Conservation (phyloP, 176 grass and related monocot genomes). For the Melocanna baccifera region DNA sequence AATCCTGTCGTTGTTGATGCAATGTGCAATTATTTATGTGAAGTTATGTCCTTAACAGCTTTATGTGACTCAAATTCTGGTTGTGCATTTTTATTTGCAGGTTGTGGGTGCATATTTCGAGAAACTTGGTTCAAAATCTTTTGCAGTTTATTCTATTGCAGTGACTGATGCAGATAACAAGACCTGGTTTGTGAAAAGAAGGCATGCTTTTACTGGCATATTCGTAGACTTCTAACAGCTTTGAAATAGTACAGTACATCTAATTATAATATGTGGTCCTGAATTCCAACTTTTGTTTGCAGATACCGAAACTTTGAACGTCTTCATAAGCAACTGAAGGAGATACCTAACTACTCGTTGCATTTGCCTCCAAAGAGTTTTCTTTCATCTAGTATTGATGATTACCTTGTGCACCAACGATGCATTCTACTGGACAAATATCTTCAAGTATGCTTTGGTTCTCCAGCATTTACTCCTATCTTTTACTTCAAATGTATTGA, state of each 20-base stretch:
- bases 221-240: conserved; percentile 28
- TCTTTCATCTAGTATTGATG: conserved; percentile 95
- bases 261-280: conserved; percentile 24
- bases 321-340: conserved; percentile 83
- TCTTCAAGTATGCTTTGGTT: conserved; percentile 67
- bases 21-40: conserved; percentile 8
- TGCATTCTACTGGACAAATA: conserved; percentile 98
- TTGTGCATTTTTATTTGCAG: conserved; percentile 46
- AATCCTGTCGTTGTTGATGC: neutral
- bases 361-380: conserved; percentile 97
- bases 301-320: conserved; percentile 99
- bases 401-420: conserved; percentile 94
- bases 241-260: conserved; percentile 6
- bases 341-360: conserved; percentile 96
- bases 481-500: conserved; percentile 35
- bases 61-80: conserved; percentile 17
- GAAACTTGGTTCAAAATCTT: conserved; percentile 87
- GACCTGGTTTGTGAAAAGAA: conserved; percentile 99
- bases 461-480: conserved; percentile 15
- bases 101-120: conserved; percentile 98
- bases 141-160: conserved; percentile 99
- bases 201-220: conserved; percentile 56
- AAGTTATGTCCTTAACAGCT: conserved; percentile 11
- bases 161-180: conserved; percentile 80
- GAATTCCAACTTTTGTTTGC: conserved; percentile 32